phyloP scores from a whole-genome alignment of 768 basidiomycete species.

The Auriscalpium microsporum region DNA sequence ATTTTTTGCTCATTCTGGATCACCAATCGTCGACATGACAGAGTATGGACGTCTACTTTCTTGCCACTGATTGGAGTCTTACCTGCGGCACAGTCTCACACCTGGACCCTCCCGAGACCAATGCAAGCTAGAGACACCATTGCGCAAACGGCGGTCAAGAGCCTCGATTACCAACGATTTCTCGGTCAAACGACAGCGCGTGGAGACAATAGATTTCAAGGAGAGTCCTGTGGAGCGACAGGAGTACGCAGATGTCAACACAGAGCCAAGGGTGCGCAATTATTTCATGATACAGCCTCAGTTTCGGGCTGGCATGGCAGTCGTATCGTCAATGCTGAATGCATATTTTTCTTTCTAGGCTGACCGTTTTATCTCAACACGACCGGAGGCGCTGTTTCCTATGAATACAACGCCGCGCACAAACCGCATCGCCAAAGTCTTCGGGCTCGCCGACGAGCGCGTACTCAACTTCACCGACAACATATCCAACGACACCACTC shows the following conservation, averaged over 20 bases:
- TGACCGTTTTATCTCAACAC: slow-evolving; percentile 52
- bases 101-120: slow-evolving; percentile 7
- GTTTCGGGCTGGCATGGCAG: neutral
- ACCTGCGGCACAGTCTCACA: neutral
- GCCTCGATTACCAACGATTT: slow-evolving; percentile 15
- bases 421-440: slow-evolving; percentile 54
- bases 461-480: slow-evolving; percentile 45
- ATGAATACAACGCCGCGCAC: slow-evolving; percentile 59
- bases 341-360: slow-evolving; percentile 27
- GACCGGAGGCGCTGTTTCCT: slow-evolving; percentile 42
- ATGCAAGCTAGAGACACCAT: slow-evolving; percentile 12
- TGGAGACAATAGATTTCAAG: slow-evolving; percentile 9
- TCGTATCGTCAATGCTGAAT: neutral
- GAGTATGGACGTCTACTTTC: neutral
- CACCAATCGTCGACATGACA: neutral
- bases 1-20: neutral
- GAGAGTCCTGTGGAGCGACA: slow-evolving; percentile 4
- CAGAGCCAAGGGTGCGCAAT: slow-evolving; percentile 11
- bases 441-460: slow-evolving; percentile 50
- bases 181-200: slow-evolving; percentile 13
- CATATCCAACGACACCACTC: slow-evolving; percentile 16
- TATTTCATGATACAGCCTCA: neutral
- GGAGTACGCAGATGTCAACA: slow-evolving; percentile 11
- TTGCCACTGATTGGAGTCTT: neutral
- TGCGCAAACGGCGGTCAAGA: slow-evolving; percentile 14